Evolutionary conservation across 768 basidiomycete genomes (phyloP).

Genomic region (Cystofilobasidium capitatum): DNA sequence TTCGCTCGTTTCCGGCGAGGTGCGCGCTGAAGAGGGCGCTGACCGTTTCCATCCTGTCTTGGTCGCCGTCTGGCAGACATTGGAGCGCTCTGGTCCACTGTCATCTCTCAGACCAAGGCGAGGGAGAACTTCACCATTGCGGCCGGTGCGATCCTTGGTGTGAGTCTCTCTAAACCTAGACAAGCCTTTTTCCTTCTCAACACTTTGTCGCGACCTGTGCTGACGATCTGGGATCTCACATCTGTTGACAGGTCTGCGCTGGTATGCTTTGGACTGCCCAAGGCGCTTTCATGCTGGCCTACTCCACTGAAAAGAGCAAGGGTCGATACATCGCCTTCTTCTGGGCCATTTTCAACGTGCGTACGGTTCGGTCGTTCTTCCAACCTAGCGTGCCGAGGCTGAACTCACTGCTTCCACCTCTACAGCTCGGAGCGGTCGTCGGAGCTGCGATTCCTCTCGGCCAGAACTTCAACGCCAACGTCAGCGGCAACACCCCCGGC

Average conservation of each 20-base stretch:
- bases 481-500: no score
- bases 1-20: no score
- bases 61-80: no score
- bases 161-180: no score
- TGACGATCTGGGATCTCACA: no score
- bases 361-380: neutral
- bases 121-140: constrained; percentile 28
- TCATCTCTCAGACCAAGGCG: constrained; percentile 16
- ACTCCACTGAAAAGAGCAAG: constrained; percentile 27
- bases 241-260: no score
- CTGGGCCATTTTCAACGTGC: constrained; percentile 17
- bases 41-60: no score
- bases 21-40: no score
- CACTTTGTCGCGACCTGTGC: no score
- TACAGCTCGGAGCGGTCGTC: constrained; percentile 25
- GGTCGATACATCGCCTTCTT: constrained; percentile 27
- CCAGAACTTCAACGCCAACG: neutral
- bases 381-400: neutral
- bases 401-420: neutral
- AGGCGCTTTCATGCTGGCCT: constrained; percentile 26
- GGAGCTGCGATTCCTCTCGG: constrained; percentile 10
- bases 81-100: constrained; percentile 26
- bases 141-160: constrained; percentile 27
- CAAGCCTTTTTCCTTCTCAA: no score
- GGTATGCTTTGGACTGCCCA: no score